phyloP scores from a whole-genome alignment of 768 basidiomycete species.

The Suillus subluteus region DNA sequence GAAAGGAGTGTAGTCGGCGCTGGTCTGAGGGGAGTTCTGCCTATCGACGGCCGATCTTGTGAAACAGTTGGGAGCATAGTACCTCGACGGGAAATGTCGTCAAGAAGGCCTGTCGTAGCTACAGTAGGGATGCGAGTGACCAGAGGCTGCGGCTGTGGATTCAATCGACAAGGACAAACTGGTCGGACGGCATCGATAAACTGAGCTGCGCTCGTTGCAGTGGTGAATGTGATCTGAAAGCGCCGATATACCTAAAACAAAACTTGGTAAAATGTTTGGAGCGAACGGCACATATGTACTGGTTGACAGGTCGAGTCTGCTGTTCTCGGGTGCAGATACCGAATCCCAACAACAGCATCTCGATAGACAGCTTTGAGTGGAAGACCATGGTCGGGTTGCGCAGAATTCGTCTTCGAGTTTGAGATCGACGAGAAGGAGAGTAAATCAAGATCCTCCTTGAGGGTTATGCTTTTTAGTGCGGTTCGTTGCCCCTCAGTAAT shows the following conservation, averaged over 20 bases:
- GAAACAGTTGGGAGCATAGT: conserved; percentile 13
- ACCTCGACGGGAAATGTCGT: conserved; percentile 21
- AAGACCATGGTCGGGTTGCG: conserved; percentile 51
- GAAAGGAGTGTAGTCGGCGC: background rate
- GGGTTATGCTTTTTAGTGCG: conserved; percentile 11
- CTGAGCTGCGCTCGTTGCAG: conserved; percentile 49
- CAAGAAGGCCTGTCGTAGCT: conserved; percentile 7
- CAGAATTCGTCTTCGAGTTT: conserved; percentile 30
- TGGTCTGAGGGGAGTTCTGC: background rate
- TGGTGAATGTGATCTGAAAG: conserved; percentile 73
- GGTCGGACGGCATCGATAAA: conserved; percentile 66
- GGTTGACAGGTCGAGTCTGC: conserved; percentile 31
- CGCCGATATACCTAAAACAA: conserved; percentile 65
- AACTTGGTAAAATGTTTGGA: conserved; percentile 7
- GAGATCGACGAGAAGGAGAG: conserved; percentile 62
- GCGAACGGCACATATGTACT: conserved; percentile 26
- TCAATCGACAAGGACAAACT: conserved; percentile 78
- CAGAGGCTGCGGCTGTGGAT: conserved; percentile 35
- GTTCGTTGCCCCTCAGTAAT: conserved; percentile 15
- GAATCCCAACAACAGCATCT: conserved; percentile 72
- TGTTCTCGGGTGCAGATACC: conserved; percentile 62
- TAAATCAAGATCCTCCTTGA: conserved; percentile 78
- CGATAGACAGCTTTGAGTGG: conserved; percentile 85
- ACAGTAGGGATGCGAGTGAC: conserved; percentile 23
- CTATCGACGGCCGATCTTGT: conserved; percentile 14